Evolutionary conservation across 441 rosid genomes (phyloP), one percentile per base, ranked within the genome.

Genomic region (Aleurites moluccanus): DNA sequence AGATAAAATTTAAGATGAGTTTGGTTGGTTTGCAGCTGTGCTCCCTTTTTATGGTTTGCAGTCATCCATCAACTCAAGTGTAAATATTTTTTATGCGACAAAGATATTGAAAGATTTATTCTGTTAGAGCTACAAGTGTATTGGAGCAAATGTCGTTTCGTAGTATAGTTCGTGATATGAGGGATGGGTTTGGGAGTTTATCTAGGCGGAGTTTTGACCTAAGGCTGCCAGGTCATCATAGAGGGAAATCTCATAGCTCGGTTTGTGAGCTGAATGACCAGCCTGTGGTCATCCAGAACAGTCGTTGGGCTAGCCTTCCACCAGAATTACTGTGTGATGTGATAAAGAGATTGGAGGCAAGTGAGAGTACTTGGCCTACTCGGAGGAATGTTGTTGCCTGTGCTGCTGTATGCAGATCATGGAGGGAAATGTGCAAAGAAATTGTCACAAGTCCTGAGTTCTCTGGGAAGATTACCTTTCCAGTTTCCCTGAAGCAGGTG

Each of bases 401-500:
- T 80, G 98, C 98, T 78, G 91, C 96, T 0, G 98, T 95, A 9
- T 95, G 99, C 78, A 86, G 92, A 74, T 87, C 98, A 7, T 95
- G 99, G 99, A 93, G 97, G 78, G 94, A 89, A 64, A 91, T 93
- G 95, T 95, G 98, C 75, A 88, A 88, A 87, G 99, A 95, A 81
- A 90, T 95, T 70, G 99, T 95, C 33, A 85, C 77, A 73, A 89
- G 83, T 73, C 97, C 96, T 0, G 98, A 95, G 79, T 83, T 91
- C 69, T 89, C 86, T 0, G 99, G 98, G 73, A 92, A 88, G 86
- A 93, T 95, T 52, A 95, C 99, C n/a, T 95, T 95, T 59, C 98
- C 99, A 0, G 97, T 92, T 83, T 92, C 99, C 6, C 82, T 95
- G 28, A 95, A 95, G 84, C 99, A 92, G 93, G 99, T 92, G 33